Evolutionary conservation across 768 basidiomycete genomes (phyloP).

Genomic region (Termitomyces sp.): DNA sequence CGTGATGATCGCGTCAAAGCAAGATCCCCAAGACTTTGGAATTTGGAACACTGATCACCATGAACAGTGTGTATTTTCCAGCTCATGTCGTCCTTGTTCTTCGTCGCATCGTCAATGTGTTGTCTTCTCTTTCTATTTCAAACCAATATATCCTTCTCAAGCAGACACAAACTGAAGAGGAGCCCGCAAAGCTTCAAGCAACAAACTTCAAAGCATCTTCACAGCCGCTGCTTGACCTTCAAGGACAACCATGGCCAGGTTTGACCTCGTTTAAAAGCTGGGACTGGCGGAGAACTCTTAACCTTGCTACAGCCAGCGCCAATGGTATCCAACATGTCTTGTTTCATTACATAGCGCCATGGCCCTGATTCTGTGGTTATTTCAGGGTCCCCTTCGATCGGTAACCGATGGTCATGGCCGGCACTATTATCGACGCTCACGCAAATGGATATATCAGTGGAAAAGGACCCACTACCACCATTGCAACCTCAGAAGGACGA

Average conservation of each 20-base stretch:
- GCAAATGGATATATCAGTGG: slow-evolving; percentile 12
- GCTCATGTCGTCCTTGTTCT: slow-evolving; percentile 56
- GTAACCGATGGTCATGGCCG: slow-evolving; percentile 23
- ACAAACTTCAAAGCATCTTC: slow-evolving; percentile 1
- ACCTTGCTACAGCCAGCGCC: not conserved
- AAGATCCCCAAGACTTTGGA: slow-evolving; percentile 3
- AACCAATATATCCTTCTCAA: slow-evolving; percentile 49
- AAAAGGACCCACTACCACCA: slow-evolving; percentile 16
- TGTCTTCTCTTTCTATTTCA: slow-evolving; percentile 67
- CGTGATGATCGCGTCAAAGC: slow-evolving; percentile 9
- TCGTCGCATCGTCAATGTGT: slow-evolving; percentile 60
- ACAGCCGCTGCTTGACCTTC: slow-evolving; percentile 11
- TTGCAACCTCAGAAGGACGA: slow-evolving; percentile 11
- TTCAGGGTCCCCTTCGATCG: slow-evolving; percentile 8
- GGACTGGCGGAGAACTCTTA: slow-evolving; percentile 15
- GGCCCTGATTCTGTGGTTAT: not conserved
- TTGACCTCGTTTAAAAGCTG: slow-evolving; percentile 21
- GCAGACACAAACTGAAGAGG: slow-evolving; percentile 13
- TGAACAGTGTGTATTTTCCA: slow-evolving; percentile 48
- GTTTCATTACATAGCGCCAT: not conserved
- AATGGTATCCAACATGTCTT: not conserved
- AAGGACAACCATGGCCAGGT: slow-evolving; percentile 23
- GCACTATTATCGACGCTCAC: slow-evolving; percentile 18
- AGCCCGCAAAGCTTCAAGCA: slow-evolving; percentile 3
- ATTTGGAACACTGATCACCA: slow-evolving; percentile 17